Base-by-base conservation (phyloP, 2,329 filamentous ascomycete genomes). In the Ophiostoma fasciatum region DNA sequence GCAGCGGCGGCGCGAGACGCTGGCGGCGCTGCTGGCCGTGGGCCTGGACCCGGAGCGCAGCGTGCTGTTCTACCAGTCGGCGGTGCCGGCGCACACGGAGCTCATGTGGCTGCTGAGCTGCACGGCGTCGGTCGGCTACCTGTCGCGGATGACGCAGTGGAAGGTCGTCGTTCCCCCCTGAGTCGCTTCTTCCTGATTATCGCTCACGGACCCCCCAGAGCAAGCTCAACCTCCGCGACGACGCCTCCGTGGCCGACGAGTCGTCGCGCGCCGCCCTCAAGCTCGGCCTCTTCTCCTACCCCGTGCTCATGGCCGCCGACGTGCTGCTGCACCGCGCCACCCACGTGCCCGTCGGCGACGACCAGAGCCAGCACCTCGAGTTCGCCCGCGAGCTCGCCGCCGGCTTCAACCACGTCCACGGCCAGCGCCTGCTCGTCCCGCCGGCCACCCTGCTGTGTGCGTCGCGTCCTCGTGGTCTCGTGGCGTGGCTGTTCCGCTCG, bases 121-220 rank as follows among this genome's bases (percentile, higher is more conserved):
- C 46, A 81, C 82, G 35, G 82, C 90, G 18, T 88, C 82, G 5
- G 85, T 90, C 57, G 90, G 90, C 27, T 93, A 94, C 58, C 63
- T 98, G n/a, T 80, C 80, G 9, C 70, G 90, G n/a, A 98, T 98
- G 90, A 96, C 90, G 20, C 90, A 96, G 57, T 98, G 90, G 87
- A 98, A 98, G 75, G 84, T 43, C 31, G n/a, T 20, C 26, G 21
- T 10, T 1, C 19, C 5, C 17, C 23, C 15, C 9, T 33, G 9
- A 7, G 9, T n/a, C 9, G 12, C 9, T 19, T 22, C 28, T 28
- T 4, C 22, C 11, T 14, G 18, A 11, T 26, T 26, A 3, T 20
- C n/a, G 9, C 25, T 35, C 4, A 38, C 34, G 13, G 4, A 4
- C 22, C 4, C 3, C 3, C 27, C 43, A 84, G 80, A 82, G 73